phyloP scores from a whole-genome alignment of 83 land plant genomes.

The Isoetes engelmannii region DNA sequence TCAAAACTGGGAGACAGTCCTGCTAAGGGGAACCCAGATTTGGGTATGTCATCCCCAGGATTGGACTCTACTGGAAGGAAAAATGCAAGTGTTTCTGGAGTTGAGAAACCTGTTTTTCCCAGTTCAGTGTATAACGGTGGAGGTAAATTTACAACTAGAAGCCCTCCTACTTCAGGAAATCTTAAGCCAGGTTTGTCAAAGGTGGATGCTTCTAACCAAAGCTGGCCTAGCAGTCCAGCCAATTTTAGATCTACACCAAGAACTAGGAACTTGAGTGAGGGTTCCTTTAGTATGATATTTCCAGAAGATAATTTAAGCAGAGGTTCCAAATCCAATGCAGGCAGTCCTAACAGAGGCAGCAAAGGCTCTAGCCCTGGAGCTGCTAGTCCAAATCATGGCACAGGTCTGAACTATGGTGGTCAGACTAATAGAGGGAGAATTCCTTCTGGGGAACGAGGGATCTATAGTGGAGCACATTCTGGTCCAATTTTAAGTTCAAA shows the following conservation, averaged over 20 bases:
- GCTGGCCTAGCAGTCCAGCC: conserved; percentile 11
- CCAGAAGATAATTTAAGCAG: not conserved
- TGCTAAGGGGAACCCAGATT: not conserved
- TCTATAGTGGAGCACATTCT: not conserved
- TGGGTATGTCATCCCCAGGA: not conserved
- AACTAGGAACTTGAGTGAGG: conserved; percentile 2
- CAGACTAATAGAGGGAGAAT: not conserved
- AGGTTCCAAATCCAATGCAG: not conserved
- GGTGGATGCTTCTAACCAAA: not conserved
- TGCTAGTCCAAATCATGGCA: not conserved
- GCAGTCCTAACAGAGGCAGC: conserved; percentile 4
- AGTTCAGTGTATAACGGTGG: not conserved
- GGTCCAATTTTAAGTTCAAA: not conserved
- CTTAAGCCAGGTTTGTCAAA: not conserved
- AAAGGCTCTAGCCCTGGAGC: not conserved
- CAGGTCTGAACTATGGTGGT: not conserved
- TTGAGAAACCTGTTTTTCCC: not conserved
- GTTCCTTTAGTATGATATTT: conserved; percentile 6
- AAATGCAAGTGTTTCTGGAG: not conserved
- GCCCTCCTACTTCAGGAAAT: not conserved
- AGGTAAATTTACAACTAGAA: not conserved
- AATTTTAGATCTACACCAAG: conserved; percentile 5
- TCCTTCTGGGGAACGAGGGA: not conserved
- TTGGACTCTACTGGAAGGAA: not conserved
- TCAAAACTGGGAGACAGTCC: not conserved